Evolutionary conservation across 1,284 basidiomycete genomes (phyloP), one percentile per base, ranked within the genome.

Genomic region (Volvariella volvacea): DNA sequence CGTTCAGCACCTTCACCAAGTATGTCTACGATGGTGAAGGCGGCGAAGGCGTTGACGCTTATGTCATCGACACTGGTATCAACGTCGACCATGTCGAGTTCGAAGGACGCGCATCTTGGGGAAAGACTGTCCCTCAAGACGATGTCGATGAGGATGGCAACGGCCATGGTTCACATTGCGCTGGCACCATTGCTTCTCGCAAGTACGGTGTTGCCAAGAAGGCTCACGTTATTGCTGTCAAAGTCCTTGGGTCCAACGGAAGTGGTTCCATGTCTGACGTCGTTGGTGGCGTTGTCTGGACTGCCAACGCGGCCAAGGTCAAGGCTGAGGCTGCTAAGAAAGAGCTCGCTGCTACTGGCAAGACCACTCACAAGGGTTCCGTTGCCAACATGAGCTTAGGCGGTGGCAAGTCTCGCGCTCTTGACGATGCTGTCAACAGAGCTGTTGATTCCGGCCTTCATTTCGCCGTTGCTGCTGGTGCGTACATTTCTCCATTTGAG

Each of bases 311-410:
- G 19, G 89, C 93, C 21, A 62, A 66, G 41, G 47, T 51, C 9
- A 83, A 80, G 60, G 76, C 76, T 2, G 64, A 63, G 22, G 74
- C 73, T 17, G 83, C 88, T 34, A 71, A 69, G 16, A 74, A 74
- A 12, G 84, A 92, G 64, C 62, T 80, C 55, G 75, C 68, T 46
- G 68, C 64, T 3, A 76, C 74, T n/a, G 82, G 83, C 44, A 78
- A 74, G 60, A 85, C 83, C 50, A 73, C 70, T 49, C 85, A 91
- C 75, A 94, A 93, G 73, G 95, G 95, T 31, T 95, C 93, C 32
- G 94, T 98, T 53, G 92, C 90, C 50, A 97, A 95, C 77, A 97
- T 99, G 95, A 91, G 86, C 61, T 84, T 99, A 44, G 95, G 95
- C 52, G 95, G 95, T 59, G 91, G 91, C 55, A 95, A 93, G 73